Percentiles rank a stretch among this genome's conserved stretches.
phyloP scores from a whole-genome alignment of 1,284 basidiomycete species.

The Ganoderma leucocontextum region DNA sequence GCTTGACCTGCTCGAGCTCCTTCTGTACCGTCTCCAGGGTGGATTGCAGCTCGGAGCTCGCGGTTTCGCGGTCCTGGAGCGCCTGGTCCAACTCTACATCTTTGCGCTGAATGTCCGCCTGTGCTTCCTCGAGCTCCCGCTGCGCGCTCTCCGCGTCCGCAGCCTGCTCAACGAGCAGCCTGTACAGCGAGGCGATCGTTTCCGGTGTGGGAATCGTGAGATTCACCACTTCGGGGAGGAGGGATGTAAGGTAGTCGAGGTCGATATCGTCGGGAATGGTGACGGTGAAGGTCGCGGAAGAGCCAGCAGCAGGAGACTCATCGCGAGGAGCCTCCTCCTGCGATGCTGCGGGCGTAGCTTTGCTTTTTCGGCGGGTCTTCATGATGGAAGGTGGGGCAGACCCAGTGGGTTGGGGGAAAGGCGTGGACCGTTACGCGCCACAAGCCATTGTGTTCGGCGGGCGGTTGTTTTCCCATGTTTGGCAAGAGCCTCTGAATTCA shows the following conservation, averaged over 20 bases:
- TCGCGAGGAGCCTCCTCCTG: conserved; percentile 38
- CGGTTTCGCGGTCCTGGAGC: conserved; percentile 73
- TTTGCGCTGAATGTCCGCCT: conserved; percentile 69
- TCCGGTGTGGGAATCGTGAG: conserved; percentile 65
- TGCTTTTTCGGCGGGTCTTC: conserved; percentile 56
- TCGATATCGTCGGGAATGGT: conserved; percentile 67
- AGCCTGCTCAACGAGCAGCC: conserved; percentile 63
- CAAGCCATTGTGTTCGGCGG: conserved; percentile 25
- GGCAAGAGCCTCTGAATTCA: conserved; percentile 38
- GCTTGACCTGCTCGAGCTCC: conserved; percentile 61
- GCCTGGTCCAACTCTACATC: conserved; percentile 84
- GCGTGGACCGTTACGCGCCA: conserved; percentile 24
- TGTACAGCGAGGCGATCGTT: conserved; percentile 66
- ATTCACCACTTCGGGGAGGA: conserved; percentile 61
- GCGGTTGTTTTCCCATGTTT: conserved; percentile 39
- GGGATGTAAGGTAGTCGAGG: conserved; percentile 58
- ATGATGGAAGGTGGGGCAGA: conserved; percentile 37
- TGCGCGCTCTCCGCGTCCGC: conserved; percentile 60
- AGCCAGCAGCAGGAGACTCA: conserved; percentile 33
- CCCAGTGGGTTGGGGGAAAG: conserved; percentile 25
- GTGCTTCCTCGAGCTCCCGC: conserved; percentile 69
- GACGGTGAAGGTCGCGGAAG: conserved; percentile 40
- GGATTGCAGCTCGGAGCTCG: conserved; percentile 61
- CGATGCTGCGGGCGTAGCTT: conserved; percentile 45
- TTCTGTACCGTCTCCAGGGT: conserved; percentile 57